Conservation (phyloP, 345 rosid genomes). For the Citrus sp. region DNA sequence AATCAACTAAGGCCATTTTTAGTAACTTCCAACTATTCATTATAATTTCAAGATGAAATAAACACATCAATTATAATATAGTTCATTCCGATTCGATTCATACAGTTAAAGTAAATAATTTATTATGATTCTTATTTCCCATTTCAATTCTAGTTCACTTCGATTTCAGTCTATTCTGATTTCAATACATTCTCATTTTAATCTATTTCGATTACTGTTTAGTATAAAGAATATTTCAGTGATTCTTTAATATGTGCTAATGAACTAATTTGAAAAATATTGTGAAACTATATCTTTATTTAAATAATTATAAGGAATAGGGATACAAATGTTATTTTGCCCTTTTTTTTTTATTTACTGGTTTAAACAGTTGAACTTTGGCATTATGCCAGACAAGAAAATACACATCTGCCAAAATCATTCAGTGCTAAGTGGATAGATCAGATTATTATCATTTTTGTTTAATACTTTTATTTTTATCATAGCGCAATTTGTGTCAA, state of each 20-base stretch:
- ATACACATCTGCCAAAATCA: slow-evolving; percentile 11
- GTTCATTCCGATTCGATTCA: rapidly evolving
- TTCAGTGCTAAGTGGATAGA: slow-evolving; percentile 15
- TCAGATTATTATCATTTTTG: background rate
- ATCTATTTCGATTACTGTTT: no score
- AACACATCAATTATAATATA: no score
- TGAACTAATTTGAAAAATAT: background rate
- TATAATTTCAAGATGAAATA: no score
- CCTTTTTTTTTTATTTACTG: background rate
- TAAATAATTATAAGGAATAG: background rate
- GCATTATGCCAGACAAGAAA: slow-evolving; percentile 42
- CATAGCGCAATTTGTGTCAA: background rate
- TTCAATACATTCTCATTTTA: no score
- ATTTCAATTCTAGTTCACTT: no score
- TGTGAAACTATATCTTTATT: background rate
- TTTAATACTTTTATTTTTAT: background rate
- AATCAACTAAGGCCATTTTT: no score
- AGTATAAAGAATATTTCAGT: no score
- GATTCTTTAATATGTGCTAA: no score
- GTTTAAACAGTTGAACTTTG: slow-evolving; percentile 30
- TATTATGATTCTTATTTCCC: no score
- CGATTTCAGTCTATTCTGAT: no score
- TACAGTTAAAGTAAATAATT: no score
- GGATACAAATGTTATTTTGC: background rate
- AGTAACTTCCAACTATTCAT: no score